These are phyloP conservation scores for Stagonosporopsis cucurbitacearum DNA, from an alignment of 2,329 filamentous ascomycete species.

Conservation along the genomic window DNA sequence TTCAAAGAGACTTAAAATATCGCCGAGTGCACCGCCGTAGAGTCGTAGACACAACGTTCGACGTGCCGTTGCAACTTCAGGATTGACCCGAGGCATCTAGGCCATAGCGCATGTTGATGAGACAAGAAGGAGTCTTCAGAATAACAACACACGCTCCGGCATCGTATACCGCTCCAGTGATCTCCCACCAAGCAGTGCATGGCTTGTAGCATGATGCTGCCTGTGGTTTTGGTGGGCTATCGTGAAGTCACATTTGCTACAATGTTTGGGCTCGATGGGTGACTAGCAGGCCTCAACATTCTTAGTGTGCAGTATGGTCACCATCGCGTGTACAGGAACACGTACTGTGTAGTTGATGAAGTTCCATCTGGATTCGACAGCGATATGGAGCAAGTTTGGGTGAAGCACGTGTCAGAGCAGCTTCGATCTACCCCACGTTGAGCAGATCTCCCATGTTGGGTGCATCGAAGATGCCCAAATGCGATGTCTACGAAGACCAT, in stretches of 20 bases:
- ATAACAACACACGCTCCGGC: neutral
- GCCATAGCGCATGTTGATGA: neutral
- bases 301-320: neutral
- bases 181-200: neutral
- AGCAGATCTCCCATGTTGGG: constrained; percentile 2
- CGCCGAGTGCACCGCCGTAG: neutral
- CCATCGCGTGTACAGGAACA: too few relatives aligned
- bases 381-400: neutral
- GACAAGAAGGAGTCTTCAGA: neutral
- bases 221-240: neutral
- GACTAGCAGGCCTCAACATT: neutral
- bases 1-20: neutral
- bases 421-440: neutral
- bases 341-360: too few relatives aligned
- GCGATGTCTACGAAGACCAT: neutral
- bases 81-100: neutral
- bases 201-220: neutral
- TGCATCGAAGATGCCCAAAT: constrained; percentile 1
- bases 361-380: neutral
- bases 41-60: neutral
- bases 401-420: constrained; percentile 1
- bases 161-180: neutral
- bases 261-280: neutral
- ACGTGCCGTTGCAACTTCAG: neutral
- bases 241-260: neutral